A percentile compares a stretch with the other conserved stretches of the same genome.
These are phyloP conservation scores for Exophiala sp. DNA, from an alignment of 2,329 filamentous ascomycete genomes.

Conservation along the genomic window DNA sequence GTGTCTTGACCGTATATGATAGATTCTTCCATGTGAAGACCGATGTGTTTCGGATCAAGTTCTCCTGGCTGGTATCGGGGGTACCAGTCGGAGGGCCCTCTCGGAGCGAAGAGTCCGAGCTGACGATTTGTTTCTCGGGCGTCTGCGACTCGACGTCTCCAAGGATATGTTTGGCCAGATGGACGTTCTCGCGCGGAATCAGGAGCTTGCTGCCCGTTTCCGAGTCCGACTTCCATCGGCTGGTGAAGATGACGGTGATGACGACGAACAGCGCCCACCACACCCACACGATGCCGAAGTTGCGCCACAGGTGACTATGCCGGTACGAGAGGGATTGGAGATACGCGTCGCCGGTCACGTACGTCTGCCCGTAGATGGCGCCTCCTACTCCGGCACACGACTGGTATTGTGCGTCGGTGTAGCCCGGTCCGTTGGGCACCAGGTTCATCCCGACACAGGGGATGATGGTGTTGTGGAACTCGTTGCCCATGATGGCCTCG, in stretches of 20 bases:
- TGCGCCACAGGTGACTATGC: conserved; percentile 51
- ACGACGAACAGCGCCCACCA: conserved; percentile 57
- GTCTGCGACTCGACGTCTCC: conserved; percentile 48
- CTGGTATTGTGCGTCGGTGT: conserved; percentile 38
- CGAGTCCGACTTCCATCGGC: conserved; percentile 50
- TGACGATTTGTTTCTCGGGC: conserved; percentile 26
- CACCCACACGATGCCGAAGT: conserved; percentile 57
- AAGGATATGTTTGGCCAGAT: conserved; percentile 31
- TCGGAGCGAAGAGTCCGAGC: conserved; percentile 11
- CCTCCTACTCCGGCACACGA: conserved; percentile 58
- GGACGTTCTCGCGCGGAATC: conserved; percentile 56
- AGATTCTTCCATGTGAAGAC: conserved; percentile 72
- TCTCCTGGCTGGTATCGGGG: conserved; percentile 18
- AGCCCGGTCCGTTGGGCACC: conserved; percentile 34
- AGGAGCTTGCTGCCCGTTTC: conserved; percentile 52
- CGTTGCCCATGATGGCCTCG: conserved; percentile 35
- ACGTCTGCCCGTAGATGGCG: conserved; percentile 45
- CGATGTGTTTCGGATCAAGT: conserved; percentile 57
- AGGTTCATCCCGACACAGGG: conserved; percentile 36
- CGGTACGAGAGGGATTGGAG: conserved; percentile 51
- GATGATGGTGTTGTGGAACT: conserved; percentile 35
- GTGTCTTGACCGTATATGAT: conserved; percentile 61
- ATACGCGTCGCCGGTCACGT: conserved; percentile 55
- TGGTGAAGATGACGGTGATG: conserved; percentile 54
- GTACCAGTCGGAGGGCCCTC: background rate